Evolutionary conservation across 164 flowering plant species (phyloP), one percentile per base, ranked within the genome.

Genomic region (Macadamia tetraphylla): DNA sequence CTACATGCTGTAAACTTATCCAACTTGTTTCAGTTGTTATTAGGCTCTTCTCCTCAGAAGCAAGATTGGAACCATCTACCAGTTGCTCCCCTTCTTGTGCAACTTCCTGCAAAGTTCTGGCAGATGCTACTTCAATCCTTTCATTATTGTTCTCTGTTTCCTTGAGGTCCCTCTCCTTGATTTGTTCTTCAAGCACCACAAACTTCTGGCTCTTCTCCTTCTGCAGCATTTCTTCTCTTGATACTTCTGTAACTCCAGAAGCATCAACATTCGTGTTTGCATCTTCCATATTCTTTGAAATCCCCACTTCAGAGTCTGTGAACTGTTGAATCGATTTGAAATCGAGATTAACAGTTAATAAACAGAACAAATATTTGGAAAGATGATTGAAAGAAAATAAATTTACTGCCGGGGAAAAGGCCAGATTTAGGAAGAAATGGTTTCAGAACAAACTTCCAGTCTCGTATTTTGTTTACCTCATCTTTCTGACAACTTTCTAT

Each of bases 1-100:
- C 65, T 67, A 12, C 63, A 32, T 9, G 17, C 29, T 69, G 31
- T 53, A 68, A 71, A 59, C 30, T 62, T 6, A 59, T 29, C 17
- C 46, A 62, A 60, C 63, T 53, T 67, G 53, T 10, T 6, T 53
- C 57, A 53, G 17, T 17, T 53, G 57, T 53, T 53, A 17, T 17
- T 53, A 1, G 18, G 14, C 17, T 53, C 18, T 53, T 53, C 57
- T 53, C 57, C 17, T 14, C 57, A 53, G 57, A 53, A 53, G 3
- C 57, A 53, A 53, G 57, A 53, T 53, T 14, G 2, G n/a, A 53
- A 14, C 6, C 57, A 53, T 53, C 57, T 53, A 14, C 57, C 57
- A 53, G 2, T 17, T 53, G 13, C 57, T 53, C 57, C 18, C 3
- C 18, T 53, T 53, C 57, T 17, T 14, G 57, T 53, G 13, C 57